Evolutionary conservation across 306 rosid genomes (phyloP), one percentile per base, ranked within the genome.

Genomic region (Vigna unguiculata): DNA sequence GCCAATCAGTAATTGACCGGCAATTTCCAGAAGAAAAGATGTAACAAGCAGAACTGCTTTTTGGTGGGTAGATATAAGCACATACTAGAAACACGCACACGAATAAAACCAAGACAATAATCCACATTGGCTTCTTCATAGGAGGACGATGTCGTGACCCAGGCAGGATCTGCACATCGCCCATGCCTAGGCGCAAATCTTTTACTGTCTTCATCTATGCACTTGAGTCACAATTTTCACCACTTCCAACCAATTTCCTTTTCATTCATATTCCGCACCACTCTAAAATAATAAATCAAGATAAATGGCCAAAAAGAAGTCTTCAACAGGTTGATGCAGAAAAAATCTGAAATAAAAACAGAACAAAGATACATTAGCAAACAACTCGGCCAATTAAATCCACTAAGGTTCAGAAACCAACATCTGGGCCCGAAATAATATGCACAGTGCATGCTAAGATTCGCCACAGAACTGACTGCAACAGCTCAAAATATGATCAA

Each of bases 71-170:
- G 73, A 93, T 80, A 75, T 89, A 91, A 76, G 94, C 96, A 87
- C 84, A 91, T 17, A 88, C 79, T 68, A 96, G 81, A 74, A 96
- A 91, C 71, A 89, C 9, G 22, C 86, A 84, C 30, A 96, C 93
- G 81, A 92, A 78, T 19, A 87, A 87, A 79, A 89, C 85, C 89
- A 92, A 83, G 83, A 88, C 83, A 66, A 95, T 87, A 69, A 92
- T 96, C 98, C 91, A 91, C 77, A 84, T 61, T 8, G 96, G 97
- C 76, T 91, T 89, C 91, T 86, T 96, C 83, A 91, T 55, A 21
- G 86, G 88, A 60, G 88, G 85, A 34, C 98, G 97, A 49, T 88
- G 89, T 66, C 98, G 98, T 28, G 96, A 76, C 77, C 88, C 93
- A 28, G 90, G 86, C 81, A 91, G 52, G 80, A 88, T 78, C 81